A percentile compares a stretch with the other conserved stretches of the same genome.
These are phyloP conservation scores for Forsythia viridissima DNA, from an alignment of 257 asterid genomes.

Conservation along the genomic window DNA sequence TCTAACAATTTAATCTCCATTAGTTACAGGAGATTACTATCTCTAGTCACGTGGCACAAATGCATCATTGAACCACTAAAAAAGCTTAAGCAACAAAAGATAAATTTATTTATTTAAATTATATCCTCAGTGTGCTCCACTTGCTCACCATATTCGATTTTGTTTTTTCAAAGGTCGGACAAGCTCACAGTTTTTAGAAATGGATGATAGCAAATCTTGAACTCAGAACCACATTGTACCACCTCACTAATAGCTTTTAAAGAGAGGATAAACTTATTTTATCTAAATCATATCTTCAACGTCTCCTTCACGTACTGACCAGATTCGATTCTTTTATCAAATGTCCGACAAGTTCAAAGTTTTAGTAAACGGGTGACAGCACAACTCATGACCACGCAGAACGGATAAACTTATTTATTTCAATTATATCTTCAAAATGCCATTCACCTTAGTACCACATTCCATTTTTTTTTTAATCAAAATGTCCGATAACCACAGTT, in stretches of 20 bases:
- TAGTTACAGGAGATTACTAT: not conserved
- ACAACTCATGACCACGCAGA: not conserved
- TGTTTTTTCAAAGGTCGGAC: not conserved
- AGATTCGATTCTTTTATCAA: not conserved
- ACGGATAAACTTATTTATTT: not conserved
- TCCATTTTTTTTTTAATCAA: not conserved
- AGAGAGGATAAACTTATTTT: not conserved
- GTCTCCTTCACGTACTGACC: not conserved
- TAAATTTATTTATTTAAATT: too few species aligned
- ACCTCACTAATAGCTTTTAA: not conserved
- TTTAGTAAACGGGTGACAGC: not conserved
- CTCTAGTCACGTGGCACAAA: not conserved
- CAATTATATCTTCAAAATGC: too few species aligned
- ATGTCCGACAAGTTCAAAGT: not conserved
- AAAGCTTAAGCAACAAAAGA: not conserved
- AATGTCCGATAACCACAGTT: not conserved
- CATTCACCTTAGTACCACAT: too few species aligned
- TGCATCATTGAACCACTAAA: not conserved
- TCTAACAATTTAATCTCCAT: not conserved
- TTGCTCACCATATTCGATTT: not conserved
- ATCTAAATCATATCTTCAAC: too few species aligned
- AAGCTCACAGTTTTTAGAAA: not conserved
- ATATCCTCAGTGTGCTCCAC: not conserved
- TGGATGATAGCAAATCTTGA: not conserved
- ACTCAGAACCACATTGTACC: not conserved